phyloP scores from a whole-genome alignment of 2,329 filamentous ascomycete species.

The Diaporthe destruens region DNA sequence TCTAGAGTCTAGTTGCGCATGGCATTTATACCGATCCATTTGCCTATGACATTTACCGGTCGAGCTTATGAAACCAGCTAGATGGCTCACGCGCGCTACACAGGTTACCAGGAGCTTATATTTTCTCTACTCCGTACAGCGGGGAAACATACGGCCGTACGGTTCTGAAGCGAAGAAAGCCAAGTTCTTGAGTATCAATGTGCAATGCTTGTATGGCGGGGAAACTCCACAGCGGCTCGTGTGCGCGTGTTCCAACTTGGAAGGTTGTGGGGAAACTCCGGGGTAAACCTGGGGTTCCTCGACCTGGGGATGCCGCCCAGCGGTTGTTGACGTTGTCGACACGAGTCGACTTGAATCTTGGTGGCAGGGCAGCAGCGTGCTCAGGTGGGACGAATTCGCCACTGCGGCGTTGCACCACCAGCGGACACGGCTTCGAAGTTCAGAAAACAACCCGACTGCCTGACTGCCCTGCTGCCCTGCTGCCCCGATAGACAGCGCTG shows the following conservation, averaged over 20 bases:
- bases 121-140: background rate
- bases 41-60: background rate
- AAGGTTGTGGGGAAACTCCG: constrained; percentile 35
- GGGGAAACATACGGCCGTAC: constrained; percentile 22
- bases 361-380: too few species aligned
- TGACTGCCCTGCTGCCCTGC: too few species aligned
- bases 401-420: constrained; percentile 17
- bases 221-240: background rate
- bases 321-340: too few species aligned
- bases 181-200: background rate
- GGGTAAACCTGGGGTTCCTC: too few species aligned
- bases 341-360: background rate
- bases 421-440: too few species aligned
- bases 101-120: background rate
- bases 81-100: constrained; percentile 14
- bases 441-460: too few species aligned
- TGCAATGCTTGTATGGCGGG: constrained; percentile 1
- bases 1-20: too few species aligned
- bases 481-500: too few species aligned
- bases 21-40: too few species aligned
- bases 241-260: constrained; percentile 4
- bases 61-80: constrained; percentile 3
- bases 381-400: background rate
- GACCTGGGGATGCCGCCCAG: too few species aligned
- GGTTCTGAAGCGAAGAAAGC: background rate